These are phyloP conservation scores for Trichoderma simmonsii DNA, from an alignment of 2,329 filamentous ascomycete species.

Conservation along the genomic window DNA sequence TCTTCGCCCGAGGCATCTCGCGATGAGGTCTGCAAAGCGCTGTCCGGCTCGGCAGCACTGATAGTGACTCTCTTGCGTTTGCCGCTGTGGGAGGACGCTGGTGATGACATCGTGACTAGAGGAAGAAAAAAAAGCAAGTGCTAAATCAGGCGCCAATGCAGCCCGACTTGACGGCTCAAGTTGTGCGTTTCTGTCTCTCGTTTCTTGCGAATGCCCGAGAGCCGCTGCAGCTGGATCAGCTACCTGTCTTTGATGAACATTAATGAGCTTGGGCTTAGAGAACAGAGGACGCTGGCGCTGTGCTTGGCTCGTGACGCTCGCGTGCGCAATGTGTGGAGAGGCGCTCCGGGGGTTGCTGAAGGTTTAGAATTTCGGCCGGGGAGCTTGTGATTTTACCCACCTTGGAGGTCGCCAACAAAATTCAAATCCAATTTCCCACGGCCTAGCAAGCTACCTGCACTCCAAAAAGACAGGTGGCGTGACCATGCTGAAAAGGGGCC, in stretches of 20 bases:
- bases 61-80: constrained; percentile 79
- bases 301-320: constrained; percentile 9
- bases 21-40: constrained; percentile 65
- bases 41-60: constrained; percentile 47
- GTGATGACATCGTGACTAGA: constrained; percentile 54
- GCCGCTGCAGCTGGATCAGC: background rate
- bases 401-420: constrained; percentile 4
- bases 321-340: constrained; percentile 18
- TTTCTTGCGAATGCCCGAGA: background rate
- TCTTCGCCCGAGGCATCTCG: constrained; percentile 83
- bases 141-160: constrained; percentile 5
- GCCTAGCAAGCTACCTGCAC: constrained; percentile 12
- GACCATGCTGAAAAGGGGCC: constrained; percentile 17
- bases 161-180: background rate
- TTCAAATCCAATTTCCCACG: constrained; percentile 11
- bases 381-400: constrained; percentile 18
- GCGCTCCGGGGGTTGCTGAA: constrained; percentile 14
- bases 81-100: constrained; percentile 51
- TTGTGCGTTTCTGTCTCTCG: background rate
- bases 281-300: background rate
- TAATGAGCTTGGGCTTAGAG: background rate
- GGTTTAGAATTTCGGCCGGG: constrained; percentile 10
- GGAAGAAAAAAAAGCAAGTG: background rate
- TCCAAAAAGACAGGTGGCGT: constrained; percentile 16
- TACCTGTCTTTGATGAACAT: background rate